A percentile compares a stretch with the other conserved stretches of the same genome.
These are phyloP conservation scores for Yamadazyma blattariae DNA, from an alignment of 1,139 yeast species.

Conservation along the genomic window DNA sequence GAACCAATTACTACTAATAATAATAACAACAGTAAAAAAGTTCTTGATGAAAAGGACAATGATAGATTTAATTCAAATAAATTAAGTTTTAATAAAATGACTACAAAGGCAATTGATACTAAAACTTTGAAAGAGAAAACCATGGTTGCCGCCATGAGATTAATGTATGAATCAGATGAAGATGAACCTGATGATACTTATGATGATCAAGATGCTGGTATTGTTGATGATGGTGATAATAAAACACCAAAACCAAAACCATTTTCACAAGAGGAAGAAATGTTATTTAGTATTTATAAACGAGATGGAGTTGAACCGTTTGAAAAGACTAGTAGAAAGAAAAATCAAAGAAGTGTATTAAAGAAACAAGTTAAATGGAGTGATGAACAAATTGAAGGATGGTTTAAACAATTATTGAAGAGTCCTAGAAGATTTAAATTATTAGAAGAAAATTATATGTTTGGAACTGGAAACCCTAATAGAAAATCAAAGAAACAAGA, in stretches of 20 bases:
- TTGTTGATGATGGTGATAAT: conserved; percentile 14
- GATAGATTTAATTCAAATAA: conserved; percentile 4
- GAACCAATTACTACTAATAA: background rate
- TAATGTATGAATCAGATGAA: conserved; percentile 71
- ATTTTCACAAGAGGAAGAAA: conserved; percentile 28
- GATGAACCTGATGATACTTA: conserved; percentile 85
- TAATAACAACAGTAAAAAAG: too few species aligned
- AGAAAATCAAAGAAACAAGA: conserved; percentile 6
- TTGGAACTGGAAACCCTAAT: conserved; percentile 32
- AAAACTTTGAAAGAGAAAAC: conserved; percentile 49
- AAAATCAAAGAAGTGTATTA: conserved; percentile 50
- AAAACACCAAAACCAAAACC: conserved; percentile 1
- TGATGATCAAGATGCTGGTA: conserved; percentile 59
- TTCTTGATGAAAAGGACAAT: too few species aligned
- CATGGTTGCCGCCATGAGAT: conserved; percentile 58
- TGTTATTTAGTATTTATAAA: conserved; percentile 57
- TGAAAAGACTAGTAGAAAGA: conserved; percentile 48
- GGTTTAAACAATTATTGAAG: conserved; percentile 74
- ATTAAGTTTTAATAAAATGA: conserved; percentile 4
- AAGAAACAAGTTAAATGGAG: conserved; percentile 62
- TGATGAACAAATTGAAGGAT: conserved; percentile 90
- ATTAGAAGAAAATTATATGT: conserved; percentile 62
- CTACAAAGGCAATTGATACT: conserved; percentile 4
- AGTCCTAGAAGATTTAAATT: conserved; percentile 59
- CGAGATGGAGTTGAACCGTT: conserved; percentile 49